These are phyloP conservation scores for Plantago major DNA, from an alignment of 257 asterid species.

Conservation along the genomic window DNA sequence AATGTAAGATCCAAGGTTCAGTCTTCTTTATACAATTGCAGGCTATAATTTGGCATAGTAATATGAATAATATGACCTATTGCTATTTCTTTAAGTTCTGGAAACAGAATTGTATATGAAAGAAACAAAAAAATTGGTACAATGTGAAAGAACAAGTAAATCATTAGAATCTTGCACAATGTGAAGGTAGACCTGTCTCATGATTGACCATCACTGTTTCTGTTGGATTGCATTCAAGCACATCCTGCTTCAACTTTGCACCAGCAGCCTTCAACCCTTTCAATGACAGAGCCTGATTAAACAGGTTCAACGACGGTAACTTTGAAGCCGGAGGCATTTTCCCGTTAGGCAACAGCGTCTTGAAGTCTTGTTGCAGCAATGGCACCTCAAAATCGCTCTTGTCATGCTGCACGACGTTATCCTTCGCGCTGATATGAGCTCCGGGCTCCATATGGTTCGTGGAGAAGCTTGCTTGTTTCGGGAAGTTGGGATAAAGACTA, in stretches of 20 bases:
- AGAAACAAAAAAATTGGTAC: background rate
- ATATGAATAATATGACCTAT: background rate
- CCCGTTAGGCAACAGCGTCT: constrained; percentile 54
- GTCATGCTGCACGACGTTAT: constrained; percentile 66
- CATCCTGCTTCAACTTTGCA: constrained; percentile 75
- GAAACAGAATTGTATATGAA: constrained; percentile 17
- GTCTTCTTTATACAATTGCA: constrained; percentile 21
- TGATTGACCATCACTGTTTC: constrained; percentile 51
- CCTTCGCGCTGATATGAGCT: constrained; percentile 84
- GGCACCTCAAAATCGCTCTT: constrained; percentile 89
- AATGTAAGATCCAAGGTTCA: background rate
- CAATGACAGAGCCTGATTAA: constrained; percentile 77
- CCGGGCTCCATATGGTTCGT: constrained; percentile 98
- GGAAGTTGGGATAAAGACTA: constrained; percentile 81
- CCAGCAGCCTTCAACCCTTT: constrained; percentile 89
- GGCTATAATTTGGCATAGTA: background rate
- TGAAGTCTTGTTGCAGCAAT: constrained; percentile 61
- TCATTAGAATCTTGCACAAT: constrained; percentile 64
- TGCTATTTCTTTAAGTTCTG: background rate
- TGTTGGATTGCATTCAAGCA: constrained; percentile 50
- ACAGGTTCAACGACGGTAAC: constrained; percentile 72
- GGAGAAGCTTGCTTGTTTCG: constrained; percentile 85
- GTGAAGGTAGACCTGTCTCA: constrained; percentile 75
- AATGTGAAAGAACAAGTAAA: background rate
- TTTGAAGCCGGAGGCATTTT: constrained; percentile 82